Percentiles rank a stretch among this genome's conserved stretches.
Conservation (phyloP, 2,329 filamentous ascomycete genomes). For the Cercospora brassicicola region DNA sequence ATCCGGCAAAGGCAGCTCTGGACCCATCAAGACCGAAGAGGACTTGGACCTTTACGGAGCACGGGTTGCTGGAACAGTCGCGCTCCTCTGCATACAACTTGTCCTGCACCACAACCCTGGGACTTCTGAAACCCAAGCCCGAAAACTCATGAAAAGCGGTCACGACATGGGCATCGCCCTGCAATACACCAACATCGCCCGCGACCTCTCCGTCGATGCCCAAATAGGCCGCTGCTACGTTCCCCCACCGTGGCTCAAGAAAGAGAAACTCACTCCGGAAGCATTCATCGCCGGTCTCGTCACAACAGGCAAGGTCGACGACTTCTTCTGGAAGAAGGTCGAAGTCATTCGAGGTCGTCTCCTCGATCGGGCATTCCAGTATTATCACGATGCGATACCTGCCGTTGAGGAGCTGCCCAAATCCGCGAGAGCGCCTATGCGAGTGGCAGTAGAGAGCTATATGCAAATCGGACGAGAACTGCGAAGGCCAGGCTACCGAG, state of each 20-base stretch:
- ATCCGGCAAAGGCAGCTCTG: slow-evolving; percentile 9
- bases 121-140: slow-evolving; percentile 34
- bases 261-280: slow-evolving; percentile 46
- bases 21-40: slow-evolving; percentile 59
- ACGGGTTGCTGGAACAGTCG: slow-evolving; percentile 72
- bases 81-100: slow-evolving; percentile 65
- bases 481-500: slow-evolving; percentile 43
- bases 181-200: slow-evolving; percentile 76
- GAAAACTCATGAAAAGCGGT: slow-evolving; percentile 57
- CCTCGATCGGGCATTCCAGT: slow-evolving; percentile 60
- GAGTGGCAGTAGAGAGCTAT: slow-evolving; percentile 71
- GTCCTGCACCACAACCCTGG: slow-evolving; percentile 60
- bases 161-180: slow-evolving; percentile 69
- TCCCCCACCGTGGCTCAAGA: slow-evolving; percentile 63
- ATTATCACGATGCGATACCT: slow-evolving; percentile 57
- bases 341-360: slow-evolving; percentile 56
- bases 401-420: slow-evolving; percentile 63
- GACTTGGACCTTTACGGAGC: slow-evolving; percentile 64
- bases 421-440: slow-evolving; percentile 62
- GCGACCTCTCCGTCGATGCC: slow-evolving; percentile 70
- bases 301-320: slow-evolving; percentile 28
- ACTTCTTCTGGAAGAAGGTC: slow-evolving; percentile 51
- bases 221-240: slow-evolving; percentile 67
- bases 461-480: slow-evolving; percentile 73
- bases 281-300: slow-evolving; percentile 51